Evolutionary conservation across 2,329 filamentous ascomycete species (phyloP), one percentile per base, ranked within the genome.

Genomic region (Sporothrix brasiliensis): DNA sequence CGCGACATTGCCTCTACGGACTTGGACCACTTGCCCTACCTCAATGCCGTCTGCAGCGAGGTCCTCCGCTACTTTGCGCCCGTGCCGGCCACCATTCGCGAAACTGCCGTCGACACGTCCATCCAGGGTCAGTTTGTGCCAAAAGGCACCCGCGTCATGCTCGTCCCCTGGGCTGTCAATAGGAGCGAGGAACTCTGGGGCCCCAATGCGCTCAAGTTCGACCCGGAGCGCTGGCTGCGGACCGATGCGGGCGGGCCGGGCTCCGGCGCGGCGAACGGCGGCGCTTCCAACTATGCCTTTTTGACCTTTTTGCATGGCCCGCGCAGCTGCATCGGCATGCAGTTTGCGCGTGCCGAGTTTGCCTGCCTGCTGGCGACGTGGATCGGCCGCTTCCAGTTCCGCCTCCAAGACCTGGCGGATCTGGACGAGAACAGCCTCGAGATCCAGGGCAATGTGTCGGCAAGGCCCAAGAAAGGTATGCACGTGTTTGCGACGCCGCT

Each of bases 271-370:
- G 49, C 86, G 54, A 92, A 92, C 7, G 91, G 91, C 10, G 90
- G 92, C 1, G 83, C 84, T 19, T 92, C 86, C 74, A 95, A 94
- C 79, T 97, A 91, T 77, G 87, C 89, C 0, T 89, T 91, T 75
- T 78, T 94, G 80, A 94, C 92, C 0, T 97, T 97, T 80, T 79
- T 97, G 71, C 92, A 97, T 77, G 94, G 94, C 0, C 93, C 93
- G 1, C 83, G 93, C 68, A 91, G 90, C 76, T 97, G 94, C 77
- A 97, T 97, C 75, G 94, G 93, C 0, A 86, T 89, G 79, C 84
- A 84, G 2, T 97, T 97, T 80, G 91, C 94, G 0, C 90, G 88
- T 77, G 88, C 90, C 0, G 94, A 97, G 82, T 92, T 97, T 79
- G 92, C 92, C 10, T 94, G 91, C 77, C 80, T 97, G 73, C 77